These are phyloP conservation scores for Aspergillus egyptiacus DNA, from an alignment of 495 filamentous ascomycete genomes.

Conservation along the genomic window DNA sequence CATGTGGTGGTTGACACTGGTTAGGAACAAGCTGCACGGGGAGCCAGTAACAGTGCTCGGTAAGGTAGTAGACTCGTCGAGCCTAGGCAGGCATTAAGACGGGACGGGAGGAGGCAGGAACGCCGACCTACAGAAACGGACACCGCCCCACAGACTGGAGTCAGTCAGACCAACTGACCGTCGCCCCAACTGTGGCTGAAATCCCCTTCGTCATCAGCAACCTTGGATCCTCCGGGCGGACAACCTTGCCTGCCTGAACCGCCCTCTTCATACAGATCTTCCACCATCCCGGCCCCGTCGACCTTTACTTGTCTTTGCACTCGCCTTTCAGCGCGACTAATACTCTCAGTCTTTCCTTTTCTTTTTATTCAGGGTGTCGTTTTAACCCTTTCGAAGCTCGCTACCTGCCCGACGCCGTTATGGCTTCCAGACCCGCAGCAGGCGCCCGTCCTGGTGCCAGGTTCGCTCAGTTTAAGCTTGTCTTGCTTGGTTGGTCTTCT, in stretches of 20 bases:
- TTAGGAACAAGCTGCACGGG: slow-evolving; percentile 4
- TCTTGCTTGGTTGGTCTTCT: slow-evolving; percentile 70
- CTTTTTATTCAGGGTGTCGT: slow-evolving; percentile 5
- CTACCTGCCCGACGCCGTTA: slow-evolving; percentile 31
- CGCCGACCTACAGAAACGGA: slow-evolving; percentile 11
- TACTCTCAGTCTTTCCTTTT: neutral
- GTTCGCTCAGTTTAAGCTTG: slow-evolving; percentile 99
- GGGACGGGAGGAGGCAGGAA: slow-evolving; percentile 3
- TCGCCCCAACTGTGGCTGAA: slow-evolving; percentile 20
- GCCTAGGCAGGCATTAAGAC: slow-evolving; percentile 8
- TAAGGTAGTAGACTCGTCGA: too few relatives aligned
- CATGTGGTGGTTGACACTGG: slow-evolving; percentile 13
- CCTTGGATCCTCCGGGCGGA: slow-evolving; percentile 6
- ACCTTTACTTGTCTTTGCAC: neutral
- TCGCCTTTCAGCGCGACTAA: neutral
- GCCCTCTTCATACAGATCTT: slow-evolving; percentile 10
- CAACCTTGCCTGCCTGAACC: neutral
- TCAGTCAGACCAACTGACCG: slow-evolving; percentile 7
- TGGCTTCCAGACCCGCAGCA: slow-evolving; percentile 76
- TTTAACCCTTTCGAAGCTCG: neutral
- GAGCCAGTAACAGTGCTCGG: neutral
- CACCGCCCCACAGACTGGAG: slow-evolving; percentile 20
- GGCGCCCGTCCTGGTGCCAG: slow-evolving; percentile 71
- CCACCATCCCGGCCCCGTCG: slow-evolving; percentile 15
- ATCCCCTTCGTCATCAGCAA: slow-evolving; percentile 25